A percentile compares a stretch with the other conserved stretches of the same genome.
These are phyloP conservation scores for Gastrodia elata DNA, from an alignment of 106 monocot species.

Conservation along the genomic window DNA sequence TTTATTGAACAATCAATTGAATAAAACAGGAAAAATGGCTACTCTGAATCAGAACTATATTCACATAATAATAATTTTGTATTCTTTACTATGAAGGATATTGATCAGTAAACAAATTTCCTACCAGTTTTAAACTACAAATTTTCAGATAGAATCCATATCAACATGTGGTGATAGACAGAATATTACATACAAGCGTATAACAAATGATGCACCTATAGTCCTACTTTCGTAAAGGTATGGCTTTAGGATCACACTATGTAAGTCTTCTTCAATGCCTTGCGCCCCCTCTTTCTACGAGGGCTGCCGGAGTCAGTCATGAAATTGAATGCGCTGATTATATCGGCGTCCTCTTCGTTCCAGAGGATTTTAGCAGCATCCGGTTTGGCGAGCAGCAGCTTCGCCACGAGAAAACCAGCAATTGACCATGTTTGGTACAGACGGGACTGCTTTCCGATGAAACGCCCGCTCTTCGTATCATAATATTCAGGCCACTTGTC, in stretches of 20 bases:
- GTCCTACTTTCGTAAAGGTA: background rate
- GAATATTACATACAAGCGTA: background rate
- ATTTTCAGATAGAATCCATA: background rate
- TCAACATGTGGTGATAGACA: background rate
- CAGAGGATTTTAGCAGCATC: conserved; percentile 59
- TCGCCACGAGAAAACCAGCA: conserved; percentile 89
- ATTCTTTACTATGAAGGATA: too few species aligned
- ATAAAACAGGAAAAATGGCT: too few species aligned
- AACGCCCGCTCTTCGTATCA: conserved; percentile 71
- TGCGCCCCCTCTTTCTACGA: conserved; percentile 51
- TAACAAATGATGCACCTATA: background rate
- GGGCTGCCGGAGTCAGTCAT: conserved; percentile 41
- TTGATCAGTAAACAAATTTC: background rate
- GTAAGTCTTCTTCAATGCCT: conserved; percentile 56
- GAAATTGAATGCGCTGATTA: conserved; percentile 58
- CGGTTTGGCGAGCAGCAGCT: conserved; percentile 73
- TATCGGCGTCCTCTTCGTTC: conserved; percentile 85
- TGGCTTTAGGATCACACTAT: conserved; percentile 36
- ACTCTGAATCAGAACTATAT: too few species aligned
- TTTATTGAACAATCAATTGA: too few species aligned
- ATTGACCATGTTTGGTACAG: conserved; percentile 94
- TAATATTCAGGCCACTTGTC: conserved; percentile 94
- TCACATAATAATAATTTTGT: too few species aligned
- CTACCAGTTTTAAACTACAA: background rate
- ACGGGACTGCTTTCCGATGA: conserved; percentile 91